phyloP scores from a whole-genome alignment of 2,329 filamentous ascomycete species.

The Chaetomiaceae sp. region DNA sequence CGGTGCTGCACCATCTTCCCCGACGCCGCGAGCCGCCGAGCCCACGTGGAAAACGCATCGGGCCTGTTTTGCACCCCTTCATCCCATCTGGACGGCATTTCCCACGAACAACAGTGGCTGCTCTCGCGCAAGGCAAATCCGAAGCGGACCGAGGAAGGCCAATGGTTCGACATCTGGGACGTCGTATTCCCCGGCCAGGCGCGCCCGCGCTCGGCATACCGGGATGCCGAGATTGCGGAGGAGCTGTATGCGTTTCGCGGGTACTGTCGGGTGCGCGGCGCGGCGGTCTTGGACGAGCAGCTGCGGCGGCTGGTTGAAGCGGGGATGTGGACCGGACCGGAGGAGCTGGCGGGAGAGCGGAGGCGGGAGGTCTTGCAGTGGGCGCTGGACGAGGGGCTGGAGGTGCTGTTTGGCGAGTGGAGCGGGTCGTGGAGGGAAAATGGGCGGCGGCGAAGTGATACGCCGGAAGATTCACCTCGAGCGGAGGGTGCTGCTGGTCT shows the following conservation, averaged over 20 bases:
- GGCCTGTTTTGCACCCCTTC: neutral
- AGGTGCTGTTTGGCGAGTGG: neutral
- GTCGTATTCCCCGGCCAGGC: neutral
- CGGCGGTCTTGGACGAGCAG: neutral
- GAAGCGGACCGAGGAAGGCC: neutral
- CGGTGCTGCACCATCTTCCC: neutral
- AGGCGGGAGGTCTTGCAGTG: neutral
- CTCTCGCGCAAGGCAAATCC: neutral
- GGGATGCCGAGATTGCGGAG: neutral
- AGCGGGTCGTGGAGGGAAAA: neutral
- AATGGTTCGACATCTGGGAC: constrained; percentile 1
- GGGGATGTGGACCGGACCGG: neutral
- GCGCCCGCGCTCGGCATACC: neutral
- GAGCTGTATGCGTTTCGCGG: neutral
- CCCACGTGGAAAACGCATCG: neutral
- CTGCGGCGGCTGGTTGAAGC: neutral
- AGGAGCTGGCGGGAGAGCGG: neutral
- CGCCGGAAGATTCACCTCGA: no score
- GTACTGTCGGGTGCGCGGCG: neutral
- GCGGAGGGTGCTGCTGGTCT: no score
- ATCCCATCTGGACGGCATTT: neutral
- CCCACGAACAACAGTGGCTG: neutral
- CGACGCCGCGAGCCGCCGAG: neutral
- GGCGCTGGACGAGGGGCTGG: neutral
- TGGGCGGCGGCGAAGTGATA: no score